Evolutionary conservation across 2,329 filamentous ascomycete species (phyloP), one percentile per base, ranked within the genome.

Genomic region (Gnomoniopsis sp.): DNA sequence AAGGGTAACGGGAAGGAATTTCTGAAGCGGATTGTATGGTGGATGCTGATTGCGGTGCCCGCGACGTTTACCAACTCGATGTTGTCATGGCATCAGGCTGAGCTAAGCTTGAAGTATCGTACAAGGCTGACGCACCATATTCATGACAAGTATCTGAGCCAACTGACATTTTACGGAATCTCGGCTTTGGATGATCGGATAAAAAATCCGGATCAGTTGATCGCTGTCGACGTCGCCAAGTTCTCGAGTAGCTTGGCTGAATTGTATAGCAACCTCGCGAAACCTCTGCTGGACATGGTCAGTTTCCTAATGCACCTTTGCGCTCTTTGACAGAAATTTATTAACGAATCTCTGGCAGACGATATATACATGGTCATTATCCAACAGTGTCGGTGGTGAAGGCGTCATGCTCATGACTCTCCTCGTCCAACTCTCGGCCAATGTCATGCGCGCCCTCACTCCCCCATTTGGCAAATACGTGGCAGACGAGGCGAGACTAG

Each of bases 61-160:
- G 95, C 95, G 1, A 98, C 95, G 0, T 97, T 98, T 72, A 99
- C 95, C 44, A 99, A 99, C 74, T 97, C 93, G 0, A 99, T 99
- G 95, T 82, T 98, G 47, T 96, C 93, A 26, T 98, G 96, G 72
- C 95, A 99, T 70, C 95, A 99, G 78, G 96, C 93, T 69, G 92
- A 96, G 71, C 84, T 99, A 47, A 92, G 93, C 0, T 79, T 99
- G 33, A 90, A 93, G 69, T 99, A 99, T 73, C 88, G 95, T 62
- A 93, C 93, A 43, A 87, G 95, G 49, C 81, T 99, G 36, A 99
- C 95, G n/a, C 89, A 95, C 69, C 81, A 93, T 71, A 95, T 99
- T 53, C 95, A 99, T 76, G 90, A 96, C 72, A 91, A 93, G 71
- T 99, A 99, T 72, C 83, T 99, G 15, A 93, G 90, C n/a, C 90